Percentiles rank a stretch among this genome's conserved stretches.
phyloP scores from a whole-genome alignment of 1,284 basidiomycete genomes.

The Xerocomus tenax region DNA sequence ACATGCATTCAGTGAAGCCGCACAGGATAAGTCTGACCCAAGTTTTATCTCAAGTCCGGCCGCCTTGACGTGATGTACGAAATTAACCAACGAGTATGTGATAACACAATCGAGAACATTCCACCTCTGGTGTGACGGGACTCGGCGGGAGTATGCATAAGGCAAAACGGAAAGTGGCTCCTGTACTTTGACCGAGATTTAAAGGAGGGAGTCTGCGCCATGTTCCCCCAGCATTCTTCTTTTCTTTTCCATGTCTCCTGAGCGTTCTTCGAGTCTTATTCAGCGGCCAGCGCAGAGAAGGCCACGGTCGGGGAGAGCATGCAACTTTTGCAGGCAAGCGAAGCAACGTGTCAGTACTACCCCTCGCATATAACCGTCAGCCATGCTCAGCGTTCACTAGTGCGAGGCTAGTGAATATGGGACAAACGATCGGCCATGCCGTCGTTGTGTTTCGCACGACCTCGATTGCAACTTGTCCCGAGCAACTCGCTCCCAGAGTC shows the following conservation, averaged over 20 bases:
- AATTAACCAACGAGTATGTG: constrained; percentile 18
- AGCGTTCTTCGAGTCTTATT: constrained; percentile 5
- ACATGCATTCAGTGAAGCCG: constrained; percentile 12
- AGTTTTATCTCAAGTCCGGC: constrained; percentile 12
- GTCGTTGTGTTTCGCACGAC: constrained; percentile 16
- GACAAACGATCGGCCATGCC: constrained; percentile 16
- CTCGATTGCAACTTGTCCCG: constrained; percentile 12
- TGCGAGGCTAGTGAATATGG: constrained; percentile 18
- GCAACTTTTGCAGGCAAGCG: constrained; percentile 15
- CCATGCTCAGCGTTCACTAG: constrained; percentile 12
- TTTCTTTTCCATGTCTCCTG: constrained; percentile 13
- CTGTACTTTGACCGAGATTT: constrained; percentile 14
- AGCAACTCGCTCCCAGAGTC: constrained; percentile 21
- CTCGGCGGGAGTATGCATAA: constrained; percentile 8
- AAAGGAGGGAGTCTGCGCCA: constrained; percentile 13
- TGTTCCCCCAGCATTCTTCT: constrained; percentile 9
- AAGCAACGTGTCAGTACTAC: constrained; percentile 18
- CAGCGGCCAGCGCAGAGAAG: constrained; percentile 14
- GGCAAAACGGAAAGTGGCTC: constrained; percentile 4
- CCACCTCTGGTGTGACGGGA: constrained; percentile 9
- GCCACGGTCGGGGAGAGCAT: constrained; percentile 16
- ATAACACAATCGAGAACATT: constrained; percentile 8
- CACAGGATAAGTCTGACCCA: constrained; percentile 10
- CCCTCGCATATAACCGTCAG: neutral
- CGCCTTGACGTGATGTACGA: constrained; percentile 7